Base-by-base conservation (phyloP, 2,329 filamentous ascomycete species). In the Fusarium sp. region DNA sequence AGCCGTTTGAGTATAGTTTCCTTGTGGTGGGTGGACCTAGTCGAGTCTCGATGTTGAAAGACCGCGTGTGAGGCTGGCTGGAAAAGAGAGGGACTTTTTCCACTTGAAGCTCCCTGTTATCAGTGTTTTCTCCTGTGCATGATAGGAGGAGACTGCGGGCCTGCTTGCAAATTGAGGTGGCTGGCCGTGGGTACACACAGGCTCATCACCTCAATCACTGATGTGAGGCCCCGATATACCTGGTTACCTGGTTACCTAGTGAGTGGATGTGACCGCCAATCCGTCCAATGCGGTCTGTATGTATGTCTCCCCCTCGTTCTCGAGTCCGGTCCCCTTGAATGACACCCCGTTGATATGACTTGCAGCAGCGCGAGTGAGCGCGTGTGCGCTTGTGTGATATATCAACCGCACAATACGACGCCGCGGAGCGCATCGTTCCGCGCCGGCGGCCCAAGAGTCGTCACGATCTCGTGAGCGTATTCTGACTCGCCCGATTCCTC, bases 101-200 rank as follows among this genome's bases (percentile, higher is more conserved):
- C 15, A 23, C 7, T 54, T 23, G 23, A 13, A 7, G 40, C 18
- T 44, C 28, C 55, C 58, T 60, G 34, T 9, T 46, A 46, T 39
- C 41, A 68, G 55, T 43, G 51, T 61, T 68, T 71, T 23, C 66
- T 53, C 9, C 31, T 65, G 46, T 71, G 67, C 67, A 68, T 71
- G 34, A 58, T 43, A 51, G 64, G 71, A 23, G 23, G 23, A 23
- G 23, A 5, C 23, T 4, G 23, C 23, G 67, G 67, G 62, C 52
- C 51, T 43, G 28, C 30, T 56, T 44, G 23, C 51, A 47, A 52
- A 60, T 28, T 27, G 60, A 57, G 47, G 67, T 55, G 68, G 67
- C 65, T 71, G 67, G 63, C 41, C 55, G 51, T 47, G 28, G 63
- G 62, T 41, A 71, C 68, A 68, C 58, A 55, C 27, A 68, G 23